Evolutionary conservation across 805 yeast species (phyloP).

Genomic region (Candida insectalens): DNA sequence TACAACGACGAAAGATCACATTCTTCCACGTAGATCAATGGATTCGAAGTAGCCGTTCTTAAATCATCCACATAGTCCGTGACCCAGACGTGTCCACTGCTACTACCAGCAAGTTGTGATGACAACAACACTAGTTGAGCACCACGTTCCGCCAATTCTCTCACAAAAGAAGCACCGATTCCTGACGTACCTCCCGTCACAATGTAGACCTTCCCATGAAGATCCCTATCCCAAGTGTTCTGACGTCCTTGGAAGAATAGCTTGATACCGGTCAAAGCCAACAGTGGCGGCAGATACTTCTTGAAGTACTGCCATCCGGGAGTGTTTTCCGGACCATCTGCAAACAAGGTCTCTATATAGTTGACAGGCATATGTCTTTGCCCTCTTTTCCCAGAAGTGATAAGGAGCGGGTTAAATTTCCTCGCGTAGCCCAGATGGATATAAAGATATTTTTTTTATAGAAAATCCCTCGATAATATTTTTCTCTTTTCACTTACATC

Average conservation of each 20-base stretch:
- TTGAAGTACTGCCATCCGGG: slow-evolving; percentile 66
- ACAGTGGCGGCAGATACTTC: slow-evolving; percentile 45
- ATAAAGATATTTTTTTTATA: no score
- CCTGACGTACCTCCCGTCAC: slow-evolving; percentile 95
- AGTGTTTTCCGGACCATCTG: slow-evolving; percentile 64
- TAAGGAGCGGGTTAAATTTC: no score
- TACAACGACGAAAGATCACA: slow-evolving; percentile 71
- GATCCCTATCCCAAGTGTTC: slow-evolving; percentile 87
- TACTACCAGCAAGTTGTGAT: slow-evolving; percentile 31
- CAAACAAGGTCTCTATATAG: slow-evolving; percentile 55
- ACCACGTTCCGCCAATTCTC: slow-evolving; percentile 69
- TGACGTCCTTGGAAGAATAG: slow-evolving; percentile 69
- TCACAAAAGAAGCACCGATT: slow-evolving; percentile 66
- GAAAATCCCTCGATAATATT: not conserved
- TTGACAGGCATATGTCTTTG: slow-evolving; percentile 94
- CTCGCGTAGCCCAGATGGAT: no score
- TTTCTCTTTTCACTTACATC: not conserved
- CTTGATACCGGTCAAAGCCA: slow-evolving; percentile 41
- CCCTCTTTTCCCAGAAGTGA: no score
- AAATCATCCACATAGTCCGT: slow-evolving; percentile 73
- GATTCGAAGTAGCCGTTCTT: slow-evolving; percentile 59
- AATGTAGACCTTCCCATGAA: slow-evolving; percentile 81
- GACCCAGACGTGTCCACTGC: slow-evolving; percentile 41
- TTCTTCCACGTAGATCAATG: slow-evolving; percentile 80
- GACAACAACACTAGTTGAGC: slow-evolving; percentile 79